Percentiles rank a stretch among this genome's conserved stretches.
phyloP scores from a whole-genome alignment of 163 green algal species.

The Scenedesmus sp. region DNA sequence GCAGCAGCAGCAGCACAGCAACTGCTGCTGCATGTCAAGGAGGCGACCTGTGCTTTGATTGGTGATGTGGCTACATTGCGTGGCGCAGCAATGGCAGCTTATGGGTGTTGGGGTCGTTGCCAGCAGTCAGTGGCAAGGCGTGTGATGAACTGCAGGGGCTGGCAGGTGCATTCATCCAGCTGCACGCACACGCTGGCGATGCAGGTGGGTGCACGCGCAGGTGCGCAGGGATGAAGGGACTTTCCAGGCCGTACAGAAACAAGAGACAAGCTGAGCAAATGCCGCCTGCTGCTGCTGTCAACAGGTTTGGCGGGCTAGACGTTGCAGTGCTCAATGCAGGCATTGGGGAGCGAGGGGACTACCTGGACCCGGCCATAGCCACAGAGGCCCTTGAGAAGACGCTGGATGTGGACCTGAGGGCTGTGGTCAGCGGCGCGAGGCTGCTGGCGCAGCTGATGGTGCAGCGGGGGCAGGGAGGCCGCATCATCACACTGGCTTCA shows the following conservation, averaged over 20 bases:
- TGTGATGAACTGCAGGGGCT: too few relatives aligned
- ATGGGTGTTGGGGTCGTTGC: too few relatives aligned
- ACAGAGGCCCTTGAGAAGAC: constrained; percentile 56
- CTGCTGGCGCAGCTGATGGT: constrained; percentile 55
- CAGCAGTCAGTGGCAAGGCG: too few relatives aligned
- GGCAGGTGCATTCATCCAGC: neutral
- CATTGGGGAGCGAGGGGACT: constrained; percentile 75
- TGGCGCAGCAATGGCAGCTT: too few relatives aligned
- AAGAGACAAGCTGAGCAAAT: neutral
- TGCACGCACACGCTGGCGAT: neutral
- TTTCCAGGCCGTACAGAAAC: too few relatives aligned
- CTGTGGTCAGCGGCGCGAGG: constrained; percentile 75
- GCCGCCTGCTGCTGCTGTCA: neutral
- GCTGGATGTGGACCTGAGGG: constrained; percentile 86
- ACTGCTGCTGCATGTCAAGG: neutral
- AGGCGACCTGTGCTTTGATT: too few relatives aligned
- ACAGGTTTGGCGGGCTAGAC: constrained; percentile 34
- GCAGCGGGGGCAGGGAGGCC: constrained; percentile 26
- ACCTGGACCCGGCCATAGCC: constrained; percentile 40
- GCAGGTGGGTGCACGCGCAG: neutral
- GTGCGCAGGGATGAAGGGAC: neutral
- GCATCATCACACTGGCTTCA: constrained; percentile 83
- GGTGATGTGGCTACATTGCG: too few relatives aligned
- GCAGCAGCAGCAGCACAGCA: neutral
- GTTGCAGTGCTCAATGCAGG: constrained; percentile 81